A percentile compares a stretch with the other conserved stretches of the same genome.
Conservation (phyloP, 2,329 filamentous ascomycete genomes). For the Raffaelea albimanens region DNA sequence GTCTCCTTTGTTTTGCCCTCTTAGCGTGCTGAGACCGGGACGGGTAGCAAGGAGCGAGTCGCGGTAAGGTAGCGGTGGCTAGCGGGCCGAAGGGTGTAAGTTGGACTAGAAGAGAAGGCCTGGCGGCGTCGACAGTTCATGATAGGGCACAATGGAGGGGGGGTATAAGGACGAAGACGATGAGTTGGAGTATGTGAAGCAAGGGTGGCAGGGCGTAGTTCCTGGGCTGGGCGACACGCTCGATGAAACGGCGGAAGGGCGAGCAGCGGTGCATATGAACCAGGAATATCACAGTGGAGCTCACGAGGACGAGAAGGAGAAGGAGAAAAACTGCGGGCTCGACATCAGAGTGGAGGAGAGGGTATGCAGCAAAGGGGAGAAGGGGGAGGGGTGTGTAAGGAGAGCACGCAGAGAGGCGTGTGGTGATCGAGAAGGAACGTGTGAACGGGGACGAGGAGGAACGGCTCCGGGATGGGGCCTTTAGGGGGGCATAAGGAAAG, state of each 20-base stretch:
- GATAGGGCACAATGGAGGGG: background rate
- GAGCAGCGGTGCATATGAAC: too few relatives aligned
- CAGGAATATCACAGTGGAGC: too few relatives aligned
- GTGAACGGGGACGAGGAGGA: background rate
- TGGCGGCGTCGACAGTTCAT: background rate
- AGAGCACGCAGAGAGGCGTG: background rate
- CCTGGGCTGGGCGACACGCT: too few relatives aligned
- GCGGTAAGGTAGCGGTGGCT: constrained; percentile 4
- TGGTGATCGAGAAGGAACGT: background rate
- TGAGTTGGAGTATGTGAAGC: too few relatives aligned
- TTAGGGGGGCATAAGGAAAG: too few relatives aligned
- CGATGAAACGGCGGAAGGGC: too few relatives aligned
- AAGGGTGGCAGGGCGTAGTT: too few relatives aligned
- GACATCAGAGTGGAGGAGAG: too few relatives aligned
- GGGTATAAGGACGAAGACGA: background rate
- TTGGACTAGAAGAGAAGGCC: background rate
- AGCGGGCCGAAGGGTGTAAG: background rate
- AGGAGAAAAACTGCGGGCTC: too few relatives aligned
- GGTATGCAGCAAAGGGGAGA: too few relatives aligned
- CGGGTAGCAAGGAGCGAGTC: background rate
- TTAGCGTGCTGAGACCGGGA: background rate
- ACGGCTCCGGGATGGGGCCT: background rate
- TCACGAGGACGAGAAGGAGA: too few relatives aligned
- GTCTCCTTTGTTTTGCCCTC: too few relatives aligned
- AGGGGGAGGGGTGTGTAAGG: background rate